A percentile compares a stretch with the other conserved stretches of the same genome.
Conservation (phyloP, 129 eudicot genomes). For the Saposhnikovia divaricata region DNA sequence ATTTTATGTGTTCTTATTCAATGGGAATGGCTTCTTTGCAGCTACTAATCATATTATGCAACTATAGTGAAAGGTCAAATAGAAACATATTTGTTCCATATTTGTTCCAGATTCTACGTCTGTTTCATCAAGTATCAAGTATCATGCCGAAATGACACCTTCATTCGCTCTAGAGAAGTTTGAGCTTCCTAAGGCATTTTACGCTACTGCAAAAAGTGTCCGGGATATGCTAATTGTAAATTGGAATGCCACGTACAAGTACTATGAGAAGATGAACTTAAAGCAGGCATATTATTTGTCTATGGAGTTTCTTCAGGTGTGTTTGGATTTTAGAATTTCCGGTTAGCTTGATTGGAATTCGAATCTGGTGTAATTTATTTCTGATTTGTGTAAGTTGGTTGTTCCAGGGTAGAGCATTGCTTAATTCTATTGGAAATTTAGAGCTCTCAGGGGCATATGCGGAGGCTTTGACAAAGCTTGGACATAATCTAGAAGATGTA, state of each 20-base stretch:
- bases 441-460: conserved; percentile 60
- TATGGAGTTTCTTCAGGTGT: conserved; percentile 73
- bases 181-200: conserved; percentile 54
- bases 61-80: too few relatives aligned
- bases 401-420: conserved; percentile 57
- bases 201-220: conserved; percentile 65
- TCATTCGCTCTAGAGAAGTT: conserved; percentile 46
- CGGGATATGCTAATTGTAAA: conserved; percentile 46
- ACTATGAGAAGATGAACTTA: conserved; percentile 43
- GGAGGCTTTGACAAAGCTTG: conserved; percentile 52
- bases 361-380: neutral
- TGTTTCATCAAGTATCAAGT: conserved; percentile 48
- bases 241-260: conserved; percentile 52
- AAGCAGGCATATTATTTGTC: conserved; percentile 63
- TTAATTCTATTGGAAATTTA: conserved; percentile 61
- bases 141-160: conserved; percentile 63
- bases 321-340: conserved; percentile 8
- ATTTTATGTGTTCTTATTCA: too few relatives aligned
- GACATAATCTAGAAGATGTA: conserved; percentile 50
- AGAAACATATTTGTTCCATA: too few relatives aligned
- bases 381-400: conserved; percentile 9
- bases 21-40: too few relatives aligned
- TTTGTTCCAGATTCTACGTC: conserved; percentile 40
- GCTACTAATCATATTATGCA: too few relatives aligned
- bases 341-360: neutral